A percentile compares a stretch with the other conserved stretches of the same genome.
phyloP scores from a whole-genome alignment of 495 filamentous ascomycete genomes.

The Penicillium riverlandense region DNA sequence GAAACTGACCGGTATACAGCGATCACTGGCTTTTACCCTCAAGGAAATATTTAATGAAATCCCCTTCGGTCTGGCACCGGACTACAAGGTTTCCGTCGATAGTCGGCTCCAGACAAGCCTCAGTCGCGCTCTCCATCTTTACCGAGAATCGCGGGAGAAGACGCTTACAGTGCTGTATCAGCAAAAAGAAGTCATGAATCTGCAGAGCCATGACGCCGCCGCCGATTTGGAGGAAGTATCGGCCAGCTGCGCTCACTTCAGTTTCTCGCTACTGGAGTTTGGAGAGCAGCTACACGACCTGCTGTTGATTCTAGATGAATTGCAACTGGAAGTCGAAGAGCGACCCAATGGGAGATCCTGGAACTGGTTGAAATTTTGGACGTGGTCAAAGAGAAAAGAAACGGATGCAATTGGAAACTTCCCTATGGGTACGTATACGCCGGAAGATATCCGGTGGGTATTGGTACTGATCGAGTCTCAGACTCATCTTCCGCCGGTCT shows the following conservation, averaged over 20 bases:
- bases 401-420: slow-evolving; percentile 5
- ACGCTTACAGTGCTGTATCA: slow-evolving; percentile 75
- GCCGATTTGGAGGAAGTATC: slow-evolving; percentile 95
- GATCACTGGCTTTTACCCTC: slow-evolving; percentile 84
- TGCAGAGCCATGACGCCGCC: slow-evolving; percentile 61
- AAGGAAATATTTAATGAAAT: slow-evolving; percentile 83
- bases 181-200: slow-evolving; percentile 58
- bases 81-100: slow-evolving; percentile 64
- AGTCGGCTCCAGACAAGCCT: slow-evolving; percentile 72
- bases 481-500: background rate
- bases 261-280: slow-evolving; percentile 79
- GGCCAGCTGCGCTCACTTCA: slow-evolving; percentile 92
- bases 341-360: slow-evolving; percentile 56
- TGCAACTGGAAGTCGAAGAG: slow-evolving; percentile 61
- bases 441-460: too few species aligned
- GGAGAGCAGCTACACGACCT: slow-evolving; percentile 81
- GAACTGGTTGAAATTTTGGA: slow-evolving; percentile 86
- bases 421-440: slow-evolving; percentile 12
- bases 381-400: slow-evolving; percentile 8
- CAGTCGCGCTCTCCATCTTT: slow-evolving; percentile 69
- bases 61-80: slow-evolving; percentile 61
- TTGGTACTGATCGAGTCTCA: background rate
- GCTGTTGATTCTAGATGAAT: slow-evolving; percentile 74
- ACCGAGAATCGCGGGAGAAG: slow-evolving; percentile 61
- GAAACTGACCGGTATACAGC: slow-evolving; percentile 35